Percentiles rank a stretch among this genome's conserved stretches.
Conservation (phyloP, 192 early-diverging fungal species). For the Phlyctochytrium planicorne region DNA sequence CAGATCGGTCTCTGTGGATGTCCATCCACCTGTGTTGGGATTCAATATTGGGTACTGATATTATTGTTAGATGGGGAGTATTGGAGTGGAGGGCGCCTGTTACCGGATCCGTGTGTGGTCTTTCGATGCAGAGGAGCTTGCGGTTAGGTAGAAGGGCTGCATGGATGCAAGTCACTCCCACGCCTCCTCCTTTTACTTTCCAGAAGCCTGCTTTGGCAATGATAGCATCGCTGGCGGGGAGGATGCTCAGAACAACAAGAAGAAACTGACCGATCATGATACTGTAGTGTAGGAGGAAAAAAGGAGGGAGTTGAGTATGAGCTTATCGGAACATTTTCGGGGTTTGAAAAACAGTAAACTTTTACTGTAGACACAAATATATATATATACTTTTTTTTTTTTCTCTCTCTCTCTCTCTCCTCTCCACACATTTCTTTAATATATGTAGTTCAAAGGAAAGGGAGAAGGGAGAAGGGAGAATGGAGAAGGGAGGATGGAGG, state of each 20-base stretch:
- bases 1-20: conserved; percentile 7
- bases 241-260: too few species aligned
- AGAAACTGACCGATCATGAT: not conserved
- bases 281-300: not conserved
- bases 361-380: too few species aligned
- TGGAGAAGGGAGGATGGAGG: too few species aligned
- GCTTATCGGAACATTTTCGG: too few species aligned
- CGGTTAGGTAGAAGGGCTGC: conserved; percentile 12
- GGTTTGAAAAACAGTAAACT: too few species aligned
- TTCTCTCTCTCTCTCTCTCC: not conserved
- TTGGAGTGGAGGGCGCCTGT: not conserved
- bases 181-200: too few species aligned
- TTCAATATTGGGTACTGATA: conserved; percentile 11
- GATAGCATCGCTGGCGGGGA: too few species aligned
- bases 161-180: conserved; percentile 27
- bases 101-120: conserved; percentile 29
- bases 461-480: too few species aligned
- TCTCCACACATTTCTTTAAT: not conserved
- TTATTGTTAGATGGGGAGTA: not conserved
- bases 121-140: conserved; percentile 31
- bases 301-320: not conserved
- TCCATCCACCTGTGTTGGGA: conserved; percentile 12
- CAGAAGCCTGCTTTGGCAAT: too few species aligned
- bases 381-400: too few species aligned
- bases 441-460: too few species aligned